These are phyloP conservation scores for Floccularia luteovirens DNA, from an alignment of 768 basidiomycete species.

Conservation along the genomic window DNA sequence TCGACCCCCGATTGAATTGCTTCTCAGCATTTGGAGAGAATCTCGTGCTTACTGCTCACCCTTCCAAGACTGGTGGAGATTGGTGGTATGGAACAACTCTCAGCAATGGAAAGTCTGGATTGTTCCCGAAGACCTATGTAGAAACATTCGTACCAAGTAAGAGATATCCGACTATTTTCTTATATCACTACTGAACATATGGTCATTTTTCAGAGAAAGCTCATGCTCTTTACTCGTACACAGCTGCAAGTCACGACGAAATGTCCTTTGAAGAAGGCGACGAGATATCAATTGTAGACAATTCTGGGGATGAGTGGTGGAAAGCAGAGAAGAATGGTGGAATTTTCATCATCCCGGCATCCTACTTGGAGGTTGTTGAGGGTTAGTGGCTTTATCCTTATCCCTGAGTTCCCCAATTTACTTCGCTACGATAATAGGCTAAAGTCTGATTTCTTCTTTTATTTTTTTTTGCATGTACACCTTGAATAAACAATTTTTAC, in stretches of 20 bases:
- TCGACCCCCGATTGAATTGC: constrained; percentile 4
- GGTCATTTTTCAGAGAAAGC: constrained; percentile 43
- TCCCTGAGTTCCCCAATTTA: constrained; percentile 58
- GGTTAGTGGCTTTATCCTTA: constrained; percentile 68
- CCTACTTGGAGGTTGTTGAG: constrained; percentile 79
- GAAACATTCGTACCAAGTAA: constrained; percentile 64
- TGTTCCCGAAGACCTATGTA: constrained; percentile 90
- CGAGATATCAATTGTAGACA: constrained; percentile 70
- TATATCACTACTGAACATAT: not conserved
- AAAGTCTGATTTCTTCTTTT: constrained; percentile 66
- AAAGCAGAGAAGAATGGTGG: constrained; percentile 84
- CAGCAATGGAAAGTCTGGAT: constrained; percentile 62
- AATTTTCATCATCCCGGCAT: constrained; percentile 87
- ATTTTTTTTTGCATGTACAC: constrained; percentile 43
- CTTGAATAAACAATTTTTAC: constrained; percentile 24
- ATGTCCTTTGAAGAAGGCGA: constrained; percentile 84
- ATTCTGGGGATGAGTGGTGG: constrained; percentile 88
- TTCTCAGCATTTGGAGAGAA: constrained; percentile 73
- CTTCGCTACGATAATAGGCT: constrained; percentile 62
- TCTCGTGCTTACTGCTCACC: constrained; percentile 69
- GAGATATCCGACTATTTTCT: constrained; percentile 17
- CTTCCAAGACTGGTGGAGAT: constrained; percentile 77
- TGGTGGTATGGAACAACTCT: constrained; percentile 89
- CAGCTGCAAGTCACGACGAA: constrained; percentile 66
- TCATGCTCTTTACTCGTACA: constrained; percentile 76